Percentiles rank a stretch among this genome's conserved stretches.
These are phyloP conservation scores for Colletotrichum chlorophyti DNA, from an alignment of 2,329 filamentous ascomycete genomes.

Conservation along the genomic window DNA sequence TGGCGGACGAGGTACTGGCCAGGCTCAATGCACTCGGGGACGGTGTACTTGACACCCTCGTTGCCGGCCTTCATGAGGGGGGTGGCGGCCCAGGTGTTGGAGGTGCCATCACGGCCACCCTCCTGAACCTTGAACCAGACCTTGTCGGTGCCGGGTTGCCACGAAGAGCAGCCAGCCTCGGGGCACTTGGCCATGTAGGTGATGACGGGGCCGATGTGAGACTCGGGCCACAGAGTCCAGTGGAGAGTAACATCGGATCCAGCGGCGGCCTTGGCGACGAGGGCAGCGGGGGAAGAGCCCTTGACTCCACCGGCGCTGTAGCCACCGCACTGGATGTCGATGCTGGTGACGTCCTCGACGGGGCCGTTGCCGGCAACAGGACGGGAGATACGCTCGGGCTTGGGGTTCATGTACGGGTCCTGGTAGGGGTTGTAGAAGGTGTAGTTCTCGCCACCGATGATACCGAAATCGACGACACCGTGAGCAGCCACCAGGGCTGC, in stretches of 20 bases:
- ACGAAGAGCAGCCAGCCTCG: slow-evolving; percentile 56
- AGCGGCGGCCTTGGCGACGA: slow-evolving; percentile 60
- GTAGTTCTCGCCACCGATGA: slow-evolving; percentile 46
- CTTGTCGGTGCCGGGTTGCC: slow-evolving; percentile 49
- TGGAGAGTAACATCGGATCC: slow-evolving; percentile 59
- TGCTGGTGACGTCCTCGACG: slow-evolving; percentile 57
- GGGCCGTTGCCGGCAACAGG: slow-evolving; percentile 64
- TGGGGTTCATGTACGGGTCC: slow-evolving; percentile 48
- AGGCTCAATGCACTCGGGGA: slow-evolving; percentile 53
- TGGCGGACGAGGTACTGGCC: slow-evolving; percentile 61
- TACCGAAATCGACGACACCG: slow-evolving; percentile 54
- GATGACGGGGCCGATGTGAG: slow-evolving; percentile 59
- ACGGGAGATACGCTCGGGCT: slow-evolving; percentile 60
- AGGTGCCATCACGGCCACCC: slow-evolving; percentile 54
- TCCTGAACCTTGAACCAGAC: slow-evolving; percentile 65
- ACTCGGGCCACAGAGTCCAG: slow-evolving; percentile 61
- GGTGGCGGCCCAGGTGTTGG: slow-evolving; percentile 54
- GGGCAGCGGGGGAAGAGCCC: slow-evolving; percentile 57
- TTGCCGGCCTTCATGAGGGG: slow-evolving; percentile 52
- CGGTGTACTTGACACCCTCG: slow-evolving; percentile 50
- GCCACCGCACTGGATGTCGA: slow-evolving; percentile 64
- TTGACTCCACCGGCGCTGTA: slow-evolving; percentile 54
- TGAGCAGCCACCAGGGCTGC: slow-evolving; percentile 54
- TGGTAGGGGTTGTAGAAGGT: slow-evolving; percentile 45
- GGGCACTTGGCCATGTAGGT: slow-evolving; percentile 69